Percentiles rank a stretch among this genome's conserved stretches.
Conservation (phyloP, 805 yeast species). For the Tetrapisispora arboricola region DNA sequence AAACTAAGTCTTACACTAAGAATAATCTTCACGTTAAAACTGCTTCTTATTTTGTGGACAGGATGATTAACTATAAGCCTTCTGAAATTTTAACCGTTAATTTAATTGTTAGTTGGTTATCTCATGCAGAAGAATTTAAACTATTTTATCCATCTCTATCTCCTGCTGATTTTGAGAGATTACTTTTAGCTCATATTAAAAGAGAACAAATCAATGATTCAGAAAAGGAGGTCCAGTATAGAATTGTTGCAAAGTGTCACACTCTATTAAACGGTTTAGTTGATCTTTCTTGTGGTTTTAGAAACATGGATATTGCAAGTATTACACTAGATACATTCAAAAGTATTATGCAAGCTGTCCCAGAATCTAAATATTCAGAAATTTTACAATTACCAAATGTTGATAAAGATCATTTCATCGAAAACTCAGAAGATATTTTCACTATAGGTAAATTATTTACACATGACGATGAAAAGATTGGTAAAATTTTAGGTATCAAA, state of each 20-base stretch:
- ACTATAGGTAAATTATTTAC: constrained; percentile 65
- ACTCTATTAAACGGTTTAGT: constrained; percentile 56
- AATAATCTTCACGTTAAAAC: constrained; percentile 75
- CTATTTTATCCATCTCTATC: constrained; percentile 33
- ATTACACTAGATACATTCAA: constrained; percentile 58
- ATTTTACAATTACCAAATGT: constrained; percentile 76
- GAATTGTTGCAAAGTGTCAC: constrained; percentile 54
- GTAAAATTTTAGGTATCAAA: constrained; percentile 44
- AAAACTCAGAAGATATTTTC: constrained; percentile 29
- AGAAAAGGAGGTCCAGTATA: constrained; percentile 33
- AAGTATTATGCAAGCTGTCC: constrained; percentile 66
- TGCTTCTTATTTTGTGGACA: constrained; percentile 67
- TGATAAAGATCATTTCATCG: constrained; percentile 34
- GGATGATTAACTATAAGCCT: constrained; percentile 64
- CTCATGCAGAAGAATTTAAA: constrained; percentile 57
- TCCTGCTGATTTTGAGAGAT: constrained; percentile 37
- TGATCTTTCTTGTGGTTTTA: constrained; percentile 74
- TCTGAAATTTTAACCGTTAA: constrained; percentile 49
- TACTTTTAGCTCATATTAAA: constrained; percentile 49
- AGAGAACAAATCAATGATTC: constrained; percentile 24
- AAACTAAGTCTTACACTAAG: constrained; percentile 68
- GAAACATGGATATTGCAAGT: constrained; percentile 54
- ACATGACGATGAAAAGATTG: constrained; percentile 43
- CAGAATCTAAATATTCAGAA: constrained; percentile 45
- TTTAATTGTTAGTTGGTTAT: constrained; percentile 47